These are phyloP conservation scores for Backusella psychrophila DNA, from an alignment of 192 early-diverging fungal genomes.

Conservation along the genomic window DNA sequence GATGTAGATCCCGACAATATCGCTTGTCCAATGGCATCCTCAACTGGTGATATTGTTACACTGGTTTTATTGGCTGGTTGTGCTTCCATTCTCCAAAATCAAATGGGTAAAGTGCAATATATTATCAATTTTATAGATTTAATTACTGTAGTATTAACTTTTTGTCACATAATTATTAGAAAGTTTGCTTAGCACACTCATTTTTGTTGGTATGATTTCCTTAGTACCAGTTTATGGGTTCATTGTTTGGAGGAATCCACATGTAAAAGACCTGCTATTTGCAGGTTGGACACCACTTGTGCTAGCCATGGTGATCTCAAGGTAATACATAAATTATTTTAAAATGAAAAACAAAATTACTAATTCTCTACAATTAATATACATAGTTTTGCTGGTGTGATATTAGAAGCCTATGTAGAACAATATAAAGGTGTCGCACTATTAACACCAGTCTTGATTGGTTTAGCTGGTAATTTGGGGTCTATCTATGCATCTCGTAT, in stretches of 20 bases:
- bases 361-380: neutral
- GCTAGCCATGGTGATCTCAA: conserved; percentile 68
- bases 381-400: conserved; percentile 56
- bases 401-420: conserved; percentile 62
- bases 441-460: conserved; percentile 67
- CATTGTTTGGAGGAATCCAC: conserved; percentile 55
- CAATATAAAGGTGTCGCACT: conserved; percentile 60
- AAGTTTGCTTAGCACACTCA: conserved; percentile 34
- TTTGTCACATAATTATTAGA: conserved; percentile 25
- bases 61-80: conserved; percentile 56
- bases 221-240: conserved; percentile 43
- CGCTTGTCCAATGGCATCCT: conserved; percentile 70
- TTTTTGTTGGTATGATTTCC: conserved; percentile 39
- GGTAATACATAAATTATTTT: conserved; percentile 29
- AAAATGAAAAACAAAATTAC: neutral
- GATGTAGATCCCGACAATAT: conserved; percentile 76
- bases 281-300: conserved; percentile 75
- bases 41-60: conserved; percentile 68
- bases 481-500: conserved; percentile 76
- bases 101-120: conserved; percentile 42
- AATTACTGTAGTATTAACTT: too few species aligned
- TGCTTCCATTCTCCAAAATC: conserved; percentile 40
- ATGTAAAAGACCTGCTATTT: conserved; percentile 57
- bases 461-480: conserved; percentile 70
- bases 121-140: neutral